Conservation (phyloP, 78 protist species). For the Thecamonas trahens region DNA sequence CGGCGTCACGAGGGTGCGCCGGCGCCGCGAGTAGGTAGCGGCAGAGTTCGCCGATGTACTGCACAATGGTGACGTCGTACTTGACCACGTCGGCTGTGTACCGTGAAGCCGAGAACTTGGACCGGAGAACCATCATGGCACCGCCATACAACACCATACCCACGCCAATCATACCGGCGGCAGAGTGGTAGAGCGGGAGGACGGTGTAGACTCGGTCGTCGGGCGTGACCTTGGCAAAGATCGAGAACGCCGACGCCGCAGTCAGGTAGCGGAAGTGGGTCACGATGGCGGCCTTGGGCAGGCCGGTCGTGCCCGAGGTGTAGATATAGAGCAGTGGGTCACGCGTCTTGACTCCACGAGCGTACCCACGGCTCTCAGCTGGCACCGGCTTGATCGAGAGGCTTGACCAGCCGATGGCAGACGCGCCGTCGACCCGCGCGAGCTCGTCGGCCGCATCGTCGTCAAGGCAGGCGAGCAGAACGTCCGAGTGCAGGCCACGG, state of each 20-base stretch:
- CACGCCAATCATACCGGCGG: conserved; percentile 13
- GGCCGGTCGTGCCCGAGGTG: conserved; percentile 57
- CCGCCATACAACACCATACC: background rate
- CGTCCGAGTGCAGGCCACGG: too few species aligned
- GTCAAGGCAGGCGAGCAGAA: too few species aligned
- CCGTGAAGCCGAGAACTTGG: conserved; percentile 24
- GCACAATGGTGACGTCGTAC: conserved; percentile 10
- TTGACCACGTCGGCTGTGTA: conserved; percentile 6
- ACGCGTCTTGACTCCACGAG: too few species aligned
- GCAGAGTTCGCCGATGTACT: conserved; percentile 59
- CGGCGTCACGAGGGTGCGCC: background rate
- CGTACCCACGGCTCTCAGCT: too few species aligned
- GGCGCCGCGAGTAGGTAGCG: conserved; percentile 28
- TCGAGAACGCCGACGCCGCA: background rate
- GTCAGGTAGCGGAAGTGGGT: conserved; percentile 15
- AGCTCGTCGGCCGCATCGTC: too few species aligned
- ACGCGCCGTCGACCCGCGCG: too few species aligned
- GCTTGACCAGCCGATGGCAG: too few species aligned
- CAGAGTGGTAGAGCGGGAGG: conserved; percentile 44
- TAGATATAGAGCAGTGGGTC: conserved; percentile 12
- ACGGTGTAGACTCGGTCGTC: conserved; percentile 6
- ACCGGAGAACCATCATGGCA: background rate
- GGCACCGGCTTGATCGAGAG: too few species aligned
- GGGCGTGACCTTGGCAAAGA: background rate
- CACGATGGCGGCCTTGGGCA: conserved; percentile 50